These are phyloP conservation scores for Kurtzmaniella cleridarum DNA, from an alignment of 805 yeast genomes.

Conservation along the genomic window DNA sequence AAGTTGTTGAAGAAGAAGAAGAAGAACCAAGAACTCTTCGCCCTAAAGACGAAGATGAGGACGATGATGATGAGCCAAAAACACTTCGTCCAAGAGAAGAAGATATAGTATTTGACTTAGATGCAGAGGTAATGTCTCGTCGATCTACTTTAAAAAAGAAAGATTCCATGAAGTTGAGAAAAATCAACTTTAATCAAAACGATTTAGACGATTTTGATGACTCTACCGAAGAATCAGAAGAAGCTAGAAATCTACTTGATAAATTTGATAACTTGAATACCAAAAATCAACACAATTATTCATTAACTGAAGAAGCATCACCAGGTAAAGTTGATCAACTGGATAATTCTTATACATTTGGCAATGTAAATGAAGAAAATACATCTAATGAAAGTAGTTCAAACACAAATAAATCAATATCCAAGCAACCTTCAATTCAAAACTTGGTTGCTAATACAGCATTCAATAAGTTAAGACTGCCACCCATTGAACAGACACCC, in stretches of 20 bases:
- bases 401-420: too few relatives aligned
- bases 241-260: neutral
- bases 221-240: neutral
- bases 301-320: too few relatives aligned
- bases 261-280: neutral
- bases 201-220: constrained; percentile 4
- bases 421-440: constrained; percentile 16
- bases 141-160: constrained; percentile 35
- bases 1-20: constrained; percentile 32
- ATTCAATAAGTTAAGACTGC: constrained; percentile 26
- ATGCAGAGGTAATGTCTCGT: constrained; percentile 26
- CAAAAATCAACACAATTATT: too few relatives aligned
- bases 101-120: constrained; percentile 16
- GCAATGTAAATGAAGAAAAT: neutral
- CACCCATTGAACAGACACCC: constrained; percentile 4
- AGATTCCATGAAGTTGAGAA: constrained; percentile 37
- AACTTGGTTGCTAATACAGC: constrained; percentile 33
- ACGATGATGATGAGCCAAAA: constrained; percentile 26
- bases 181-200: constrained; percentile 31
- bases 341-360: neutral
- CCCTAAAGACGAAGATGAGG: constrained; percentile 9
- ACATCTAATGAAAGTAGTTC: neutral
- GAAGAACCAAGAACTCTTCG: constrained; percentile 13
- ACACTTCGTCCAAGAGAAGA: too few relatives aligned
- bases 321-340: neutral